A percentile compares a stretch with the other conserved stretches of the same genome.
These are phyloP conservation scores for Carex arenaria DNA, from an alignment of 202 grass and related monocot species.

Conservation along the genomic window DNA sequence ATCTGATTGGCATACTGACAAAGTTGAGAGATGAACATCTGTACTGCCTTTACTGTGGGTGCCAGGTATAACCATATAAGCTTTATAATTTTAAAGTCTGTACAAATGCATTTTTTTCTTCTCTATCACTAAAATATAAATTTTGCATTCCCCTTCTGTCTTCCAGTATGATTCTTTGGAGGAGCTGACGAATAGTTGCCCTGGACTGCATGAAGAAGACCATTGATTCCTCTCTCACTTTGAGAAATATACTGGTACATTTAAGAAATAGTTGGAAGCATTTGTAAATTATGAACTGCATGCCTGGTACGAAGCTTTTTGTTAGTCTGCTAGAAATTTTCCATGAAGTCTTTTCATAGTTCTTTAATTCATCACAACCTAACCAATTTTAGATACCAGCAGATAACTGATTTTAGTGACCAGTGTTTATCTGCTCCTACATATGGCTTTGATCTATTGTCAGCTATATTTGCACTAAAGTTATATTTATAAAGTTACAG, in stretches of 20 bases:
- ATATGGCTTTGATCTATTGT: not conserved
- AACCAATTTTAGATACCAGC: not conserved
- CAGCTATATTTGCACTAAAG: not conserved
- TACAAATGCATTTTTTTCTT: not conserved
- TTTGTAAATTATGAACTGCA: not conserved
- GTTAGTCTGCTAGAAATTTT: not conserved
- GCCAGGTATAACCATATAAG: conserved; percentile 39
- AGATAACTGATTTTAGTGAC: not conserved
- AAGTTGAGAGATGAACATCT: conserved; percentile 60
- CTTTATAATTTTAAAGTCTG: not conserved
- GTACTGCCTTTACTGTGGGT: conserved; percentile 90
- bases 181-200: conserved; percentile 50
- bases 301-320: not conserved
- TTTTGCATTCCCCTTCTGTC: not conserved
- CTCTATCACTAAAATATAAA: not conserved
- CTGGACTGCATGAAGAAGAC: conserved; percentile 59
- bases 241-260: not conserved
- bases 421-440: not conserved
- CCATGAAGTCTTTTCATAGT: not conserved
- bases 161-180: conserved; percentile 69
- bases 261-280: not conserved
- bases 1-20: conserved; percentile 57
- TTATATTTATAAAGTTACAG: not conserved
- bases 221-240: conserved; percentile 41
- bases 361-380: not conserved